Percentiles rank a stretch among this genome's conserved stretches.
Evolutionary conservation across 1,284 basidiomycete species (phyloP).

Genomic region (Tetrapyrgos nigripes): DNA sequence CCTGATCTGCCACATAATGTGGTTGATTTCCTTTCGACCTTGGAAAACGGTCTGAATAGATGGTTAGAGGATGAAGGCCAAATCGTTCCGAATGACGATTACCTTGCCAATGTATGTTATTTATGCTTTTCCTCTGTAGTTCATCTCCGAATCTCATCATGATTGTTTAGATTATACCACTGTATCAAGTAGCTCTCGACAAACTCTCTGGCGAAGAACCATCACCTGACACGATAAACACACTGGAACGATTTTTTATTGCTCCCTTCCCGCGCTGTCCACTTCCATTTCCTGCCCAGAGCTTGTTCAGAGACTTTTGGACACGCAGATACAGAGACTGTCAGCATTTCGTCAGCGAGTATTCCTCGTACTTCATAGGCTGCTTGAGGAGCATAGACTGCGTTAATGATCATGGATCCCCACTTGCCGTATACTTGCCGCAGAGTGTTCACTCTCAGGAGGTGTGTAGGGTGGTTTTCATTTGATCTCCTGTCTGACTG

Average conservation of each 20-base stretch:
- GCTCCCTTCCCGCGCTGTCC: constrained; percentile 56
- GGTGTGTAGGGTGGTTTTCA: constrained; percentile 13
- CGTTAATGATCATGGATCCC: constrained; percentile 46
- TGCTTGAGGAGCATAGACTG: constrained; percentile 46
- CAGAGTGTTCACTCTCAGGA: constrained; percentile 42
- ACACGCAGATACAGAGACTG: constrained; percentile 49
- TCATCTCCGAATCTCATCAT: constrained; percentile 7
- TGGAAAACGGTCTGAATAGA: constrained; percentile 46
- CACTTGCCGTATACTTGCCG: constrained; percentile 46
- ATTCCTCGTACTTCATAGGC: constrained; percentile 44
- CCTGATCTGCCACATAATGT: constrained; percentile 24
- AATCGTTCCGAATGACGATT: constrained; percentile 47
- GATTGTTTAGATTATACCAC: constrained; percentile 43
- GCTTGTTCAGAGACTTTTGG: constrained; percentile 60
- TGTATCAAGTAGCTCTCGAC: constrained; percentile 52
- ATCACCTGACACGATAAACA: constrained; percentile 44
- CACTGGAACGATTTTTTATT: constrained; percentile 48
- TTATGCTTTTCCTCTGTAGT: background rate
- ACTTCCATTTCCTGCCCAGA: constrained; percentile 49
- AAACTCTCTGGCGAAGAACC: constrained; percentile 42
- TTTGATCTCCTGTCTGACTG: background rate
- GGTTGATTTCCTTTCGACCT: constrained; percentile 39
- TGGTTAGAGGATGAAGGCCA: constrained; percentile 60
- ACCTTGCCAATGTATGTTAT: constrained; percentile 52
- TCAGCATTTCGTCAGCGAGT: constrained; percentile 35